These are phyloP conservation scores for Rhexocercosporidium sp. DNA, from an alignment of 2,329 filamentous ascomycete genomes.

Conservation along the genomic window DNA sequence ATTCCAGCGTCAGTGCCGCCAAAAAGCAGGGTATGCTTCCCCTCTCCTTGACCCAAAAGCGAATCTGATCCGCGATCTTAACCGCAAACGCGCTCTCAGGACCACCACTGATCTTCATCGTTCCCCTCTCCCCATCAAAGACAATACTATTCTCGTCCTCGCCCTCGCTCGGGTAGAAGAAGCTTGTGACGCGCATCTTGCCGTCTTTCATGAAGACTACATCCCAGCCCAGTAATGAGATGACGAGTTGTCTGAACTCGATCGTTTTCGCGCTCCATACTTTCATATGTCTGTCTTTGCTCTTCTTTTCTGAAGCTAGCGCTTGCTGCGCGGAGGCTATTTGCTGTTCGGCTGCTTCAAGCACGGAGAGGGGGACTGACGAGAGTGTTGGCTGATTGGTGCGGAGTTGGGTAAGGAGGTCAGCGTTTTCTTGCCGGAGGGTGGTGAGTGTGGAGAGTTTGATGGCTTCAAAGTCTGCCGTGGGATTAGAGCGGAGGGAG, in stretches of 20 bases:
- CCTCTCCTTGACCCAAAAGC: conserved; percentile 94
- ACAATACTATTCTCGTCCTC: conserved; percentile 74
- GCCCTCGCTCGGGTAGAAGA: conserved; percentile 75
- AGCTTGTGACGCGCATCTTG: conserved; percentile 87
- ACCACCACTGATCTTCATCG: conserved; percentile 96
- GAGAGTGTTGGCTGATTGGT: conserved; percentile 39
- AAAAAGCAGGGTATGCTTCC: conserved; percentile 94
- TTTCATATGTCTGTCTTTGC: conserved; percentile 83
- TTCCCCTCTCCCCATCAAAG: conserved; percentile 91
- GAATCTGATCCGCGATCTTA: conserved; percentile 84
- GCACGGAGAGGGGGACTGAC: conserved; percentile 75
- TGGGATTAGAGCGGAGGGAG: conserved; percentile 90
- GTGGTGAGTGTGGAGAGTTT: conserved; percentile 80
- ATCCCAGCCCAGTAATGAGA: conserved; percentile 90
- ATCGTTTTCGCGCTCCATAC: conserved; percentile 90
- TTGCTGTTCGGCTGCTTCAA: conserved; percentile 77
- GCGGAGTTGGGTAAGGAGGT: conserved; percentile 76
- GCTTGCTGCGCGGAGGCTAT: conserved; percentile 73
- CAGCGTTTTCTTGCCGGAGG: conserved; percentile 82
- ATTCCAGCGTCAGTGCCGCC: conserved; percentile 88
- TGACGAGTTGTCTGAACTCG: conserved; percentile 95
- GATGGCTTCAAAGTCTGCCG: conserved; percentile 81
- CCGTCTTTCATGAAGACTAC: conserved; percentile 97
- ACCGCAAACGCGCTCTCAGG: conserved; percentile 84
- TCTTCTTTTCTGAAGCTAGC: conserved; percentile 78